phyloP scores from a whole-genome alignment of 352 stramenopile genomes.

The Phytophthora hybrid region DNA sequence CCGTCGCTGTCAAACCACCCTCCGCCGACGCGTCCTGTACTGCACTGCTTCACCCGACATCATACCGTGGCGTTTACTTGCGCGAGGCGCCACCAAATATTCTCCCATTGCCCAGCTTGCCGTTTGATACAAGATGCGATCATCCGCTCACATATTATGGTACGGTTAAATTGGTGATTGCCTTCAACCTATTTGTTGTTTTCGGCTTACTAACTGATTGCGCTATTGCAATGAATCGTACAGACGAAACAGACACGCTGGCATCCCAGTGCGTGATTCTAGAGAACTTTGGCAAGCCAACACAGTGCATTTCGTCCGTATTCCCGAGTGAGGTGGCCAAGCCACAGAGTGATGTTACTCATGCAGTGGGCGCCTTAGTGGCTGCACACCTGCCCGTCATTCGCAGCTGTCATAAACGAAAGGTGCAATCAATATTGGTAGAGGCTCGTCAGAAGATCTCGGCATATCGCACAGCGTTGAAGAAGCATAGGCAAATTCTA shows the following conservation, averaged over 20 bases:
- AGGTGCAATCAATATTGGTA: conserved; percentile 38
- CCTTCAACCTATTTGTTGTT: background rate
- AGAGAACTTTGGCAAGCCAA: conserved; percentile 47
- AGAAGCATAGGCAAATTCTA: conserved; percentile 8
- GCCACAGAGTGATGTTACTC: conserved; percentile 40
- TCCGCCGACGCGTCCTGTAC: background rate
- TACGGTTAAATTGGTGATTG: conserved; percentile 23
- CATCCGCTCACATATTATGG: conserved; percentile 45
- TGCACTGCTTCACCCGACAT: conserved; percentile 39
- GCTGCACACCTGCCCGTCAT: conserved; percentile 38
- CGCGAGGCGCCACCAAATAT: conserved; percentile 33
- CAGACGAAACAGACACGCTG: conserved; percentile 42
- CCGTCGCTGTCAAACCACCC: background rate
- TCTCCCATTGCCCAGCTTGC: conserved; percentile 15
- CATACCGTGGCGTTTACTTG: conserved; percentile 39
- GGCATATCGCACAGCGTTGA: conserved; percentile 30
- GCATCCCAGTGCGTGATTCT: conserved; percentile 39
- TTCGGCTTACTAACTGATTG: conserved; percentile 8
- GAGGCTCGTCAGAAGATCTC: conserved; percentile 37
- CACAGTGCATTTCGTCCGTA: conserved; percentile 42
- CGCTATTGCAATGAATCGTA: conserved; percentile 14
- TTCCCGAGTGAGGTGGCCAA: conserved; percentile 30
- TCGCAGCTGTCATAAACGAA: conserved; percentile 37
- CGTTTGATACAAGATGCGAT: conserved; percentile 32
- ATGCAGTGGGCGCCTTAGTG: conserved; percentile 38